Percentiles rank a stretch among this genome's conserved stretches.
These are phyloP conservation scores for Domatiomyces catenatus DNA, from an alignment of 2,329 filamentous ascomycete species.

Conservation along the genomic window DNA sequence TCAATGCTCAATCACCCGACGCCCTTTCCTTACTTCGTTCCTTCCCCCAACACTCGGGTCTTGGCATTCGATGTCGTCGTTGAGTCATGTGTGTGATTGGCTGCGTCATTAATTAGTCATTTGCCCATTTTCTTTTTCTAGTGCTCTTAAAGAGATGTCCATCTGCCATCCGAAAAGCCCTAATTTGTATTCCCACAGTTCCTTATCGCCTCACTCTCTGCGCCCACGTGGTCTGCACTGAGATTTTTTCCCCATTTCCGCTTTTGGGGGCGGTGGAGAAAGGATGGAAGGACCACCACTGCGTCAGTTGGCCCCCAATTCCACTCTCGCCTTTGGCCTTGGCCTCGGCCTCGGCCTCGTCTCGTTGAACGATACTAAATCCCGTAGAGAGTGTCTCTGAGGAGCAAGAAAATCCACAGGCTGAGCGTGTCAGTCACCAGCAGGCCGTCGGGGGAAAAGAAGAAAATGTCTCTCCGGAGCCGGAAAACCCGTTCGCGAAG, in stretches of 20 bases:
- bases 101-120: not conserved
- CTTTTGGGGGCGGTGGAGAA: not conserved
- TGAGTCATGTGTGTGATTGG: not conserved
- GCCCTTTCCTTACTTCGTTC: not conserved
- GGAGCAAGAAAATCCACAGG: slow-evolving; percentile 86
- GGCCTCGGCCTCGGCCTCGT: not conserved
- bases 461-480: slow-evolving; percentile 40
- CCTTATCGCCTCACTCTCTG: not conserved
- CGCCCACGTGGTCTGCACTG: not conserved
- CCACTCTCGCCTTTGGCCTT: not conserved
- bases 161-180: not conserved
- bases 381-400: slow-evolving; percentile 39
- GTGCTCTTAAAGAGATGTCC: not conserved
- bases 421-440: slow-evolving; percentile 73
- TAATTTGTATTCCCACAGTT: not conserved
- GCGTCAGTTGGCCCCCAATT: not conserved
- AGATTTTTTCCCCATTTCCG: not conserved
- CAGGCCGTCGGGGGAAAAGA: slow-evolving; percentile 54
- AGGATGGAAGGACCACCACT: slow-evolving; percentile 12
- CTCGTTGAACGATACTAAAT: slow-evolving; percentile 34
- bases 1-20: not conserved
- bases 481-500: slow-evolving; percentile 78
- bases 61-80: not conserved
- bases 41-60: not conserved
- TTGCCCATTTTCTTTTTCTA: not conserved